Evolutionary conservation across 1,139 yeast species (phyloP), one percentile per base, ranked within the genome.

Genomic region (Saccharomyces hybrid): DNA sequence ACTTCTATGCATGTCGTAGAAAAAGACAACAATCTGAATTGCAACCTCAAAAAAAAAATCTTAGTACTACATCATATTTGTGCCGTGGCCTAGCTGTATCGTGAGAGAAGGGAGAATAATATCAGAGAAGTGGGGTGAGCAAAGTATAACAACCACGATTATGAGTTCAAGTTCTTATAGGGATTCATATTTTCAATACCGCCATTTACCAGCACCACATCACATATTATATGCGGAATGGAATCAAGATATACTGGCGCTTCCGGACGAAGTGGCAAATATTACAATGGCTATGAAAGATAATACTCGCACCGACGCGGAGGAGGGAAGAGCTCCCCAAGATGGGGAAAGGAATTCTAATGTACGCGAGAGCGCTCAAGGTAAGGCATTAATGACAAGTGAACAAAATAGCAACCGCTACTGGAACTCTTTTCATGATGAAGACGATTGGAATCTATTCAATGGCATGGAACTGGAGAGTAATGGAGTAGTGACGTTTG

Each of bases 361-460:
- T 11, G 44, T 20, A 38, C 44, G 25, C 26, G 44, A 38, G 26
- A 23, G 44, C n/a, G 20, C 25, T 9, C 44, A 38, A 38, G 20
- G 13, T 9, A 38, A 38, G 20, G 20, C 44, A 9, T 20, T 16
- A 11, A 38, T 38, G 13, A 38, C 44, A 7, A 38, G 13, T 20
- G 44, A 38, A 11, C 44, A 38, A 16, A 38, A 38, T 3, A 38
- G 44, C 25, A 38, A 38, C n/a, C 44, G 32, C 14, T 64, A 61
- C 46, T 64, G 67, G 67, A 65, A 62, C 44, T 58, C 55, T 41
- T 64, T 63, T 46, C 63, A 62, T 44, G 66, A 62, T 32, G 66
- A 64, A 47, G 65, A 61, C 23, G 64, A 61, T 50, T 63, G 66
- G 64, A 59, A 60, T 47, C 53, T 61, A 8, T 64, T 64, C 49